phyloP scores from a whole-genome alignment of 2,329 filamentous ascomycete genomes.

The Scedosporium aurantiacum region DNA sequence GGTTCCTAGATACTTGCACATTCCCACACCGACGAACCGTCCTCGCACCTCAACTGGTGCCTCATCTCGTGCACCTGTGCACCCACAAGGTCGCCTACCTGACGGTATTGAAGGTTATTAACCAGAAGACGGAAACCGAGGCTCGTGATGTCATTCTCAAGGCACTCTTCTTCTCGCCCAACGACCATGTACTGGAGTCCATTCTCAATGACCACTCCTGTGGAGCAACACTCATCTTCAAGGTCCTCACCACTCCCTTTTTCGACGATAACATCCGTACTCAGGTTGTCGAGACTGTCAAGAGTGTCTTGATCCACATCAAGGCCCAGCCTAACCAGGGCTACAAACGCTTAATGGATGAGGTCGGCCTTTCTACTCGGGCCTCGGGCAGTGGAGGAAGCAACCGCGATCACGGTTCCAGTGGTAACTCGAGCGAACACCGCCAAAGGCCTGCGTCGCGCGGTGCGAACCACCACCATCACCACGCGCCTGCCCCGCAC shows the following conservation, averaged over 20 bases:
- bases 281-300: slow-evolving; percentile 86
- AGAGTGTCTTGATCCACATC: slow-evolving; percentile 75
- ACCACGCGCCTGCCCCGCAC: slow-evolving; percentile 28
- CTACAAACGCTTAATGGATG: slow-evolving; percentile 98
- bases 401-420: slow-evolving; percentile 32
- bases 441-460: slow-evolving; percentile 46
- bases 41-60: slow-evolving; percentile 80
- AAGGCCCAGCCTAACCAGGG: slow-evolving; percentile 92
- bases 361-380: slow-evolving; percentile 76
- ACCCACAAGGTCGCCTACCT: slow-evolving; percentile 98
- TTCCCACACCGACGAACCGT: slow-evolving; percentile 88
- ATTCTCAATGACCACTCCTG: slow-evolving; percentile 87
- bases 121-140: slow-evolving; percentile 89
- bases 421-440: slow-evolving; percentile 33
- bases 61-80: slow-evolving; percentile 87
- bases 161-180: slow-evolving; percentile 82
- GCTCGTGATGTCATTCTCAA: slow-evolving; percentile 82
- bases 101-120: slow-evolving; percentile 95
- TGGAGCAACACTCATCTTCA: slow-evolving; percentile 94
- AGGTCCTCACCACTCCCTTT: slow-evolving; percentile 94
- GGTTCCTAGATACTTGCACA: slow-evolving; percentile 96
- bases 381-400: slow-evolving; percentile 26
- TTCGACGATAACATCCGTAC: slow-evolving; percentile 83
- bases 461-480: slow-evolving; percentile 35
- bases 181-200: slow-evolving; percentile 77